These are phyloP conservation scores for Pisolithus marmoratus DNA, from an alignment of 768 basidiomycete species.

Conservation along the genomic window DNA sequence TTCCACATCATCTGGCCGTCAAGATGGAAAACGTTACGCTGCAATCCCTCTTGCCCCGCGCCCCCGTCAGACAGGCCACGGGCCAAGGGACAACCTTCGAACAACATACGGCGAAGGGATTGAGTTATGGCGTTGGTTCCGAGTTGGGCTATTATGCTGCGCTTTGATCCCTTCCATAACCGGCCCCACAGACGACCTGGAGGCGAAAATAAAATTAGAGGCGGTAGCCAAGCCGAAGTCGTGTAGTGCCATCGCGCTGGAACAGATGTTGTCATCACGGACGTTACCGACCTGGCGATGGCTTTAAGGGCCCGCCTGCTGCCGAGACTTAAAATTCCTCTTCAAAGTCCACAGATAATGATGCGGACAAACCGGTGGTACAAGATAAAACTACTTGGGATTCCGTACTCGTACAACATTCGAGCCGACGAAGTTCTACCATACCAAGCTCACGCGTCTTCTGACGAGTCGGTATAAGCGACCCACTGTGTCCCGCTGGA, in stretches of 20 bases:
- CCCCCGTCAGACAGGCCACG: conserved; percentile 25
- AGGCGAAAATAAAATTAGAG: conserved; percentile 41
- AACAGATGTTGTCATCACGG: neutral
- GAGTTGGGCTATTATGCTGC: conserved; percentile 68
- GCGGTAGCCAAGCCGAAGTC: conserved; percentile 27
- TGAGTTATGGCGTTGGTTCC: conserved; percentile 53
- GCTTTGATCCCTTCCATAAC: conserved; percentile 46
- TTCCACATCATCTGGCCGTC: conserved; percentile 6
- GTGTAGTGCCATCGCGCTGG: neutral
- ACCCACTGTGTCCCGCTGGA: conserved; percentile 41
- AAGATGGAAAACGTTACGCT: conserved; percentile 32
- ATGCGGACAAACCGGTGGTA: conserved; percentile 37
- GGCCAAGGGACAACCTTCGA: conserved; percentile 47
- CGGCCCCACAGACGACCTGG: conserved; percentile 31
- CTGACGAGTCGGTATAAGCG: conserved; percentile 44
- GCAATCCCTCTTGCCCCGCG: conserved; percentile 35
- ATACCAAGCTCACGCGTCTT: conserved; percentile 63
- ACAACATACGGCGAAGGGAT: conserved; percentile 45
- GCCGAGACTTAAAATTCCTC: conserved; percentile 4
- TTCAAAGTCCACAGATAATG: conserved; percentile 4
- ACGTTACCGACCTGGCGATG: conserved; percentile 9
- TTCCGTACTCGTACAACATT: conserved; percentile 43
- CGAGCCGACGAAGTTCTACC: conserved; percentile 61
- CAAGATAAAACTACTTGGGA: conserved; percentile 61
- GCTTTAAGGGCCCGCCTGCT: conserved; percentile 2